Evolutionary conservation across 345 rosid species (phyloP), one percentile per base, ranked within the genome.

Genomic region (Garcia nutans): DNA sequence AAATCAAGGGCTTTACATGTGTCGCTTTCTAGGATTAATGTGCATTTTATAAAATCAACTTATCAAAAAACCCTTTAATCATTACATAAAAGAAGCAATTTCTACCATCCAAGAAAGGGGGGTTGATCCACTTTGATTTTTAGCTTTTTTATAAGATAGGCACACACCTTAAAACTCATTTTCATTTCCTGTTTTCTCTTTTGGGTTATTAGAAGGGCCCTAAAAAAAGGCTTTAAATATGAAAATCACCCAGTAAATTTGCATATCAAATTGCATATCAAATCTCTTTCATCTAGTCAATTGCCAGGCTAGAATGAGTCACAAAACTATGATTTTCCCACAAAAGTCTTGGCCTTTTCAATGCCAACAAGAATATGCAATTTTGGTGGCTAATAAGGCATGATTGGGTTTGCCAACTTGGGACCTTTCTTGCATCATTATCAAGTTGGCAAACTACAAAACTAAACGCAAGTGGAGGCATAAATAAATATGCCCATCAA

Each of bases 21-120:
- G 57, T 56, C 1, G 26, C 17, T 9, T 26, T 24, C 8, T 9
- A 44, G 64, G 1, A 66, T 44, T 44, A 16, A 12, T 1, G 24
- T 9, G 59, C 44, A 28, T 10, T 42, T 19, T 37, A 2, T 37
- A 37, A 33, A 24, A 69, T 42, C 44, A 68, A 49, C 55, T 75
- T 54, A 55, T 15, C 41, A 31, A 79, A 65, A 70, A n/a, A 55
- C 54, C 59, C 50, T 44, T 49, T 20, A 80, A 82, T 80, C 67
- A 86, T 82, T 69, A 50, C 15, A 65, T 16, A 24, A 62, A 71
- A 77, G 82, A 82, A 81, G 24, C 73, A 61, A 31, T 74, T 69
- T 66, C 83, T 71, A 66, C 85, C 86, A 74, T 77, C 70, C 71
- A 77, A 62, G 75, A 59, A 28, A 59, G 31, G 50, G 6, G 82